phyloP scores from a whole-genome alignment of 2,329 filamentous ascomycete species.

The Pezicula carpinea region DNA sequence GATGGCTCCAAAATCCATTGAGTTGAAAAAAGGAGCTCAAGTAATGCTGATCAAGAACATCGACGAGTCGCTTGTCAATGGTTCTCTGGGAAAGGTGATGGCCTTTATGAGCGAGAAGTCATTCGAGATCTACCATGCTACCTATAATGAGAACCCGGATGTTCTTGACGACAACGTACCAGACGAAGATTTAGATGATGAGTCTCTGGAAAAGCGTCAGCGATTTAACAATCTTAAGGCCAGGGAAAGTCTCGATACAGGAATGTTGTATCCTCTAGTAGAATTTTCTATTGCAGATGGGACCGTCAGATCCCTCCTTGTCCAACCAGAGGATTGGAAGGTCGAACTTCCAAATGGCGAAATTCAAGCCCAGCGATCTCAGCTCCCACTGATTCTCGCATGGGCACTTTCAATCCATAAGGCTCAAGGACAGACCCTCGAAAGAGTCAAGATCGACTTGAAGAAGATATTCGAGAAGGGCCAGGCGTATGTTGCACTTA shows the following conservation, averaged over 20 bases:
- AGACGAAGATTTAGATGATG: slow-evolving; percentile 39
- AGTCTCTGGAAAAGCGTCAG: slow-evolving; percentile 34
- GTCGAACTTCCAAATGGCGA: slow-evolving; percentile 95
- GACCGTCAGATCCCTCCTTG: slow-evolving; percentile 69
- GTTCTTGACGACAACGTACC: slow-evolving; percentile 44
- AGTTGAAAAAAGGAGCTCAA: slow-evolving; percentile 86
- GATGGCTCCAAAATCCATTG: slow-evolving; percentile 81
- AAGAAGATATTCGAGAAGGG: slow-evolving; percentile 94
- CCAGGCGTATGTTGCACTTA: slow-evolving; percentile 94
- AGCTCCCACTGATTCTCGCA: slow-evolving; percentile 84
- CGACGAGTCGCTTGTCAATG: slow-evolving; percentile 90
- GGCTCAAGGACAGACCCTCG: slow-evolving; percentile 84
- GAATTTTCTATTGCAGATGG: slow-evolving; percentile 79
- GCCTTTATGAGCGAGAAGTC: slow-evolving; percentile 70
- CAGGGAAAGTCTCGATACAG: slow-evolving; percentile 29
- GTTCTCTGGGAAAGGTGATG: slow-evolving; percentile 81
- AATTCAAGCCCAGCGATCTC: slow-evolving; percentile 79
- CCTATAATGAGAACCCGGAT: slow-evolving; percentile 46
- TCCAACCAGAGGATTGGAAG: slow-evolving; percentile 89
- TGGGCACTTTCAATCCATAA: slow-evolving; percentile 99
- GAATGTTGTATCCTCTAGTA: slow-evolving; percentile 73
- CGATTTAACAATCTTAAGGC: slow-evolving; percentile 39
- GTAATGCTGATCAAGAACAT: slow-evolving; percentile 99
- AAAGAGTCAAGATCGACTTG: slow-evolving; percentile 90
- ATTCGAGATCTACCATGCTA: slow-evolving; percentile 46